These are phyloP conservation scores for Globisporangium spiculum DNA, from an alignment of 352 stramenopile species.

Conservation along the genomic window DNA sequence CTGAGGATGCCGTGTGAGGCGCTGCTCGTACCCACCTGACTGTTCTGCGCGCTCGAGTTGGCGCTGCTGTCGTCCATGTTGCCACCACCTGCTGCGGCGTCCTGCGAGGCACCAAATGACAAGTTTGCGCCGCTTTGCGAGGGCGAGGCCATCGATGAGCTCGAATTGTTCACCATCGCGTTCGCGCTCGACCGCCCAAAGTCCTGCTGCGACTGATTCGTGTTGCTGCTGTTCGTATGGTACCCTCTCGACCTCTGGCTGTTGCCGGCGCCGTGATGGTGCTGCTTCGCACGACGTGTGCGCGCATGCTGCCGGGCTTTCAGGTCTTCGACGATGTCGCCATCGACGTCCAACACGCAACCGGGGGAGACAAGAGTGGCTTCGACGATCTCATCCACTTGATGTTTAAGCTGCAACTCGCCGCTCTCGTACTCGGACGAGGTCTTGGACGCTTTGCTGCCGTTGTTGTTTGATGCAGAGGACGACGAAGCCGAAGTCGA, in stretches of 20 bases:
- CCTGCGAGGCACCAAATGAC: conserved; percentile 52
- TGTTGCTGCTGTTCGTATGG: conserved; percentile 18
- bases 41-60: conserved; percentile 40
- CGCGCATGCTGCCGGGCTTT: conserved; percentile 43
- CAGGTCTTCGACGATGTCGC: conserved; percentile 75
- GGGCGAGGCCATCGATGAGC: conserved; percentile 34
- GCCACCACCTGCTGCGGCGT: conserved; percentile 26
- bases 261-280: conserved; percentile 22
- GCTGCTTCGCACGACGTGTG: conserved; percentile 19
- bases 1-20: conserved; percentile 45
- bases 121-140: conserved; percentile 48
- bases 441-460: conserved; percentile 15
- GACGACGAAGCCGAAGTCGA: neutral
- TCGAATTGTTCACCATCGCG: conserved; percentile 31
- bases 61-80: conserved; percentile 33
- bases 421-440: conserved; percentile 28
- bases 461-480: neutral
- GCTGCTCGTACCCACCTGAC: conserved; percentile 36
- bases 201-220: conserved; percentile 30
- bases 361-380: conserved; percentile 72
- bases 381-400: conserved; percentile 80
- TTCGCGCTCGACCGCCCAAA: conserved; percentile 36
- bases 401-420: conserved; percentile 59
- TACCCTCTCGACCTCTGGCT: conserved; percentile 41
- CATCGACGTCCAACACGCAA: conserved; percentile 75